A percentile compares a stretch with the other conserved stretches of the same genome.
Evolutionary conservation across 139 green algal genomes (phyloP).

Genomic region (Picochlorum sp.): DNA sequence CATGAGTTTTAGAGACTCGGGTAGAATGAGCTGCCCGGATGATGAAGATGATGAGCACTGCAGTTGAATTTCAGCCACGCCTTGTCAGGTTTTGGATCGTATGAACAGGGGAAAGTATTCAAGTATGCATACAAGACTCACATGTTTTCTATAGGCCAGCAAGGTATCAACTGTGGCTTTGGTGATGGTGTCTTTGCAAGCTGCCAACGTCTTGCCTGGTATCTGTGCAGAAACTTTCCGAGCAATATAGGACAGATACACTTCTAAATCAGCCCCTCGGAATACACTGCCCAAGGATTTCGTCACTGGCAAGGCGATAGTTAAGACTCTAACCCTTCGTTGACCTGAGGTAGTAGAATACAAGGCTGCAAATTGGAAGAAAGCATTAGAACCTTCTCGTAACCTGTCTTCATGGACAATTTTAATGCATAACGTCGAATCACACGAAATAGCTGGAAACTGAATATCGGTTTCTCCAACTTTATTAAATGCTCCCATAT

Average conservation of each 20-base stretch:
- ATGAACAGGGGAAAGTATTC: too few species aligned
- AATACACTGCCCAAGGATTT: constrained; percentile 53
- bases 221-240: constrained; percentile 14
- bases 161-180: constrained; percentile 32
- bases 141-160: constrained; percentile 57
- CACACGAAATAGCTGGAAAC: constrained; percentile 67
- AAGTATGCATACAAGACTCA: too few species aligned
- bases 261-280: constrained; percentile 74
- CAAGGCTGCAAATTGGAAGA: constrained; percentile 71
- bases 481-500: constrained; percentile 40
- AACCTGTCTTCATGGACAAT: constrained; percentile 40
- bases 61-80: not conserved
- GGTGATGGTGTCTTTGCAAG: constrained; percentile 43
- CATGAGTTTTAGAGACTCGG: constrained; percentile 84
- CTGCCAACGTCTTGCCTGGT: constrained; percentile 24
- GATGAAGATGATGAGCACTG: constrained; percentile 8
- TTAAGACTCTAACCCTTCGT: constrained; percentile 52
- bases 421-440: constrained; percentile 53
- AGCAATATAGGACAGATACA: constrained; percentile 39
- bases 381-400: constrained; percentile 30
- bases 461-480: constrained; percentile 58
- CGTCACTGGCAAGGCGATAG: constrained; percentile 60
- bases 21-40: constrained; percentile 77
- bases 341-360: constrained; percentile 59
- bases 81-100: too few species aligned